Conservation (phyloP, 2,329 filamentous ascomycete species). For the Talaromyces sp. region DNA sequence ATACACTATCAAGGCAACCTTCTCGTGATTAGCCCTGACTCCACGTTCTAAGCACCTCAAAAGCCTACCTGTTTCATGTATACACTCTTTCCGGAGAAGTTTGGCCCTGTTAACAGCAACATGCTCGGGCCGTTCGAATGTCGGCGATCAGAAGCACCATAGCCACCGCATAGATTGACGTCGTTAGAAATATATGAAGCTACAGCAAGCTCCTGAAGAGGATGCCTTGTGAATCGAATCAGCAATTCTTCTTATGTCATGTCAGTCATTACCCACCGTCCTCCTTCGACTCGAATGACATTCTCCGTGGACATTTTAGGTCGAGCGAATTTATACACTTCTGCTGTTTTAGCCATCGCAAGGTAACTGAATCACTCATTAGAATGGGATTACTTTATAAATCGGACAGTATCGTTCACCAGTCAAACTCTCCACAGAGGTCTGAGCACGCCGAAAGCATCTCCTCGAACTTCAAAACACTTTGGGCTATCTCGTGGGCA, state of each 20-base stretch:
- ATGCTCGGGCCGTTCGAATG: constrained; percentile 56
- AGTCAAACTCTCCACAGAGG: constrained; percentile 79
- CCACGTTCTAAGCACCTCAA: background rate
- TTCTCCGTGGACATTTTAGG: constrained; percentile 70
- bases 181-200: constrained; percentile 80
- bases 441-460: constrained; percentile 69
- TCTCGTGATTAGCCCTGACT: background rate
- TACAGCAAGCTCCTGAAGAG: constrained; percentile 80
- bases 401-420: constrained; percentile 30
- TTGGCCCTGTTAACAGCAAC: constrained; percentile 83
- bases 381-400: constrained; percentile 13
- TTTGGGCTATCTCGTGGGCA: constrained; percentile 69
- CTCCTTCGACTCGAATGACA: constrained; percentile 68
- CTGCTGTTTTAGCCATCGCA: constrained; percentile 74
- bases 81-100: constrained; percentile 94
- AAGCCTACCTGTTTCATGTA: constrained; percentile 75
- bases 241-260: background rate
- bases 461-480: constrained; percentile 66
- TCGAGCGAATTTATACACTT: constrained; percentile 65
- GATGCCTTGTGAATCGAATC: constrained; percentile 54
- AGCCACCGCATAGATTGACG: constrained; percentile 59
- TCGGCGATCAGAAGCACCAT: constrained; percentile 38
- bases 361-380: constrained; percentile 57
- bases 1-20: constrained; percentile 80
- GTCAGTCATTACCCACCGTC: constrained; percentile 53